phyloP scores from a whole-genome alignment of 371 early-diverging fungal genomes.

The Dinochytrium kinnereticum region DNA sequence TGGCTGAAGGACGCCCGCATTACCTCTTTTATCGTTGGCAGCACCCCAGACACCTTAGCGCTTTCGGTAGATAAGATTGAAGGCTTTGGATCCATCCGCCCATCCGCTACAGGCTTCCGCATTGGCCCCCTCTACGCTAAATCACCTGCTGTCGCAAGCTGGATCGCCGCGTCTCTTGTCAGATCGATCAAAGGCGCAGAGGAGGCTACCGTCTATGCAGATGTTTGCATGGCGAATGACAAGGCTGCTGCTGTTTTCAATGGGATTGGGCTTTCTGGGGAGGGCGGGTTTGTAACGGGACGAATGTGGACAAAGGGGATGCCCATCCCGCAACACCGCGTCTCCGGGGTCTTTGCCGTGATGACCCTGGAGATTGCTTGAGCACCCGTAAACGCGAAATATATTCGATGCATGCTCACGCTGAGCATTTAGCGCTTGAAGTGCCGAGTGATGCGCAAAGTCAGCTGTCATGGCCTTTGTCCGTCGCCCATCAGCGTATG shows the following conservation, averaged over 20 bases:
- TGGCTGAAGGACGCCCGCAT: constrained; percentile 8
- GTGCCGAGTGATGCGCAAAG: no score
- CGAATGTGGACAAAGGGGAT: constrained; percentile 18
- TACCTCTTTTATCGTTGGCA: background rate
- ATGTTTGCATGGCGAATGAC: constrained; percentile 17
- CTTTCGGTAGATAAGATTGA: background rate
- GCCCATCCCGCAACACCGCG: background rate
- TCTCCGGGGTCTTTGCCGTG: background rate
- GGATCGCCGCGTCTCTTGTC: background rate
- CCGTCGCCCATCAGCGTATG: no score
- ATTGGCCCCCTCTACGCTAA: constrained; percentile 17
- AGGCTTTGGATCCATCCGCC: constrained; percentile 12
- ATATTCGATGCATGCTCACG: no score
- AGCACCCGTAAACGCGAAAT: no score
- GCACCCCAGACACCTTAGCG: background rate
- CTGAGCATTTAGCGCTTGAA: no score
- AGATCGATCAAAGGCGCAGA: background rate
- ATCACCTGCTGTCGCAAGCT: background rate
- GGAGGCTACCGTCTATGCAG: background rate
- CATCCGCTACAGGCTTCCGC: background rate
- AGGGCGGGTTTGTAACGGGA: constrained; percentile 18
- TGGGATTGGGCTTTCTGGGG: constrained; percentile 6
- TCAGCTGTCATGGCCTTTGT: no score
- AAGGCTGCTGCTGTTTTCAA: constrained; percentile 1
- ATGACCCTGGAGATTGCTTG: constrained; percentile 19